phyloP scores from a whole-genome alignment of 495 filamentous ascomycete genomes.

The Oleoguttula mirabilis region DNA sequence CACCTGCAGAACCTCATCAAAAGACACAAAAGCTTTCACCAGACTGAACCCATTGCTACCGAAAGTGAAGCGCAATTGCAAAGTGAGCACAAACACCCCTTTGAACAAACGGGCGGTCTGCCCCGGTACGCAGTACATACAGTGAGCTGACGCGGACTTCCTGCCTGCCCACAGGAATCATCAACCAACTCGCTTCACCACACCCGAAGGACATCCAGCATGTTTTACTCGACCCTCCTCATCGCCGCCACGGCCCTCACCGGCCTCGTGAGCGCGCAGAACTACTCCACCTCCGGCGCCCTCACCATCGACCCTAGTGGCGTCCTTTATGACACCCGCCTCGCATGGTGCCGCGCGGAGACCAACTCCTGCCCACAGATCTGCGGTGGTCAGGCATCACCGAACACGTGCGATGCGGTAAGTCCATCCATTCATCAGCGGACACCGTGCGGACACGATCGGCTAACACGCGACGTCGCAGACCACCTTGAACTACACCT shows the following conservation, averaged over 20 bases:
- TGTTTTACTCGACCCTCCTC: slow-evolving; percentile 30
- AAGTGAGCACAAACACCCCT: no score
- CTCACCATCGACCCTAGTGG: slow-evolving; percentile 19
- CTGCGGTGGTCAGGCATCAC: slow-evolving; percentile 25
- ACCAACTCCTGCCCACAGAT: slow-evolving; percentile 28
- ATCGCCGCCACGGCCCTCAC: slow-evolving; percentile 26
- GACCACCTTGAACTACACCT: slow-evolving; percentile 41
- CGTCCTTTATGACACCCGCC: slow-evolving; percentile 12
- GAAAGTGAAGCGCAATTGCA: no score
- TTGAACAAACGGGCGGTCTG: no score
- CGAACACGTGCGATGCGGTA: slow-evolving; percentile 29
- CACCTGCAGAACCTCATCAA: no score
- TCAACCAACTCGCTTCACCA: no score
- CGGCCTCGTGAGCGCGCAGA: slow-evolving; percentile 28
- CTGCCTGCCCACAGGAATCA: no score
- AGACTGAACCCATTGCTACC: no score
- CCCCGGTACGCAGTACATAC: no score
- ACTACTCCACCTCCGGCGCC: slow-evolving; percentile 19
- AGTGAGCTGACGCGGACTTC: no score
- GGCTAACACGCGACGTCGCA: slow-evolving; percentile 21
- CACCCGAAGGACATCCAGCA: no score
- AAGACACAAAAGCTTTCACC: no score
- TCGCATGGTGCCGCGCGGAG: slow-evolving; percentile 28
- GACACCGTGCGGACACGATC: neutral
- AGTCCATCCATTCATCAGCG: slow-evolving; percentile 1